A percentile compares a stretch with the other conserved stretches of the same genome.
phyloP scores from a whole-genome alignment of 2,329 filamentous ascomycete species.

The Pleurostoma richardsiae region DNA sequence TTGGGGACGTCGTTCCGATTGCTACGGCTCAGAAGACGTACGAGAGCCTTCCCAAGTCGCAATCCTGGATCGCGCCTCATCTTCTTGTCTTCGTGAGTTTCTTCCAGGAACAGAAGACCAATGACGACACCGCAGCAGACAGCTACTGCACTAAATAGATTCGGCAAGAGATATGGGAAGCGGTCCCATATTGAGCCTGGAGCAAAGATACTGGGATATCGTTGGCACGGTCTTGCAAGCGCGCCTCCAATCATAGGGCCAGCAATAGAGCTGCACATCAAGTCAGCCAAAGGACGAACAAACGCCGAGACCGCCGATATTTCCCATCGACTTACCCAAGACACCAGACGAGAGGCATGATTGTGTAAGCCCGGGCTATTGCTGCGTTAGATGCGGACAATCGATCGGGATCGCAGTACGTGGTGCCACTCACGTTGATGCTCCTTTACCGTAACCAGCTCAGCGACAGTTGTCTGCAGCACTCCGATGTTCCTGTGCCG shows the following conservation, averaged over 20 bases:
- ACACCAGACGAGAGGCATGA: constrained; percentile 98
- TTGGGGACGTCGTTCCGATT: constrained; percentile 20
- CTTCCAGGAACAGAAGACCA: constrained; percentile 84
- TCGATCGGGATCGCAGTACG: constrained; percentile 5
- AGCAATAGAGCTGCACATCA: constrained; percentile 66
- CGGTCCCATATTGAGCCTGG: constrained; percentile 73
- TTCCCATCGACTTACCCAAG: constrained; percentile 60
- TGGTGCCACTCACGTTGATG: constrained; percentile 71
- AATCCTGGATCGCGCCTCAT: constrained; percentile 68
- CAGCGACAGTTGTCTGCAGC: constrained; percentile 89
- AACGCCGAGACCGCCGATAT: neutral
- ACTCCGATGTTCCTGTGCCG: constrained; percentile 79
- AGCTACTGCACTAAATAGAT: constrained; percentile 81
- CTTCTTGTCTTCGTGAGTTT: constrained; percentile 85
- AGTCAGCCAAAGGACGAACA: no score
- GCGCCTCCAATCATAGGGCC: constrained; percentile 89
- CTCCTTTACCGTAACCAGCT: constrained; percentile 87
- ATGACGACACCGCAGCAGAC: constrained; percentile 71
- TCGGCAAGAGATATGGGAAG: constrained; percentile 88
- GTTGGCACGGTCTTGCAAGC: constrained; percentile 79
- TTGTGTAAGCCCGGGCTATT: constrained; percentile 82
- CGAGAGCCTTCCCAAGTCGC: constrained; percentile 69
- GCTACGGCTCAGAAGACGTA: constrained; percentile 37
- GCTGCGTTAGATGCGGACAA: neutral
- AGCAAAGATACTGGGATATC: constrained; percentile 70